Conservation (phyloP, 345 rosid genomes). For the Acer yangbiense region DNA sequence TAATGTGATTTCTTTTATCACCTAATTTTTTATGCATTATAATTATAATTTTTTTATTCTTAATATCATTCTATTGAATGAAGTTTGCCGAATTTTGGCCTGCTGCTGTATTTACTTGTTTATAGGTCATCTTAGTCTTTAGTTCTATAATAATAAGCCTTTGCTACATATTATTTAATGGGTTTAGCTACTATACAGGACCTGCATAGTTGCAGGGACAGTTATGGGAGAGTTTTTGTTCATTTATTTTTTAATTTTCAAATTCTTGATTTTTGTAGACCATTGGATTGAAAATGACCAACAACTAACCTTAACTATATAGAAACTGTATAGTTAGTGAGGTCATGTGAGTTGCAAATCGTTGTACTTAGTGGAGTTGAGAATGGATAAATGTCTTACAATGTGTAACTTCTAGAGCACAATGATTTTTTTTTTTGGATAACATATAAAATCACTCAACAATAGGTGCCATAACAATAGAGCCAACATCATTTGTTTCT, state of each 20-base stretch:
- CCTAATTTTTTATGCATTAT: neutral
- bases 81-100: neutral
- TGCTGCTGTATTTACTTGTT: neutral
- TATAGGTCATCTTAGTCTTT: neutral
- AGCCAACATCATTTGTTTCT: neutral
- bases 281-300: too few relatives aligned
- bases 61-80: neutral
- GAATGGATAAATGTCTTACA: neutral
- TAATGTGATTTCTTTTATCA: neutral
- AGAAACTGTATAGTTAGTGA: neutral
- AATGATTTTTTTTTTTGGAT: neutral
- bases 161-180: neutral
- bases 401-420: neutral
- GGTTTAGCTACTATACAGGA: too few relatives aligned
- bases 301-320: too few relatives aligned
- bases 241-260: too few relatives aligned
- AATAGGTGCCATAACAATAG: neutral
- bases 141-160: neutral
- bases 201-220: too few relatives aligned
- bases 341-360: conserved; percentile 2
- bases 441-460: neutral
- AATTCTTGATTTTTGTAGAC: too few relatives aligned
- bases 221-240: too few relatives aligned
- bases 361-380: neutral
- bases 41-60: neutral